Evolutionary conservation across 2,329 filamentous ascomycete genomes (phyloP), one percentile per base, ranked within the genome.

Genomic region (Nectriaceae sp.): DNA sequence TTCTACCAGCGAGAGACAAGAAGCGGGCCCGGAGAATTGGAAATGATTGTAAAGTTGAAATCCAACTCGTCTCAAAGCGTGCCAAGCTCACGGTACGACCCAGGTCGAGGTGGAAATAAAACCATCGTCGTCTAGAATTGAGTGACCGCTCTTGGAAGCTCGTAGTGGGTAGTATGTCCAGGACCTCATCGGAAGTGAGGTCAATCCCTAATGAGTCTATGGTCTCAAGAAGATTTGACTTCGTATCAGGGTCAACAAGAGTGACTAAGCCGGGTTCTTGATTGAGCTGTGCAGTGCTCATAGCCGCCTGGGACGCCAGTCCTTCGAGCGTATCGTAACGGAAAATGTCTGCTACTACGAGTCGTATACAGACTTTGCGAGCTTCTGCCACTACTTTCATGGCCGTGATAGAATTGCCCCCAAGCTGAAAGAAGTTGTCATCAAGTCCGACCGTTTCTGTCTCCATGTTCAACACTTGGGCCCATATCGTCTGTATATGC

Each of bases 371-470:
- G 11, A 38, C 19, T 16, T 46, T 35, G 5, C 44, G 42, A 3
- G 47, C 47, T 16, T 24, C 15, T 10, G 37, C 39, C 5, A 61
- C 58, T 1, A 59, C 40, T 21, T 50, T 54, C 24, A 62, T 63
- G 5, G 60, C 55, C 1, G 40, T 46, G n/a, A 63, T 52, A 1
- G 62, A 65, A 35, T 64, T 57, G 2, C 62, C 62, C 1, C 62
- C 62, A 3, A 64, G 50, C 13, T 42, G 45, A 39, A 65, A 60
- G 48, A 65, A 65, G 37, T 51, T 53, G 38, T 60, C 54, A 10
- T 55, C 42, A 3, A 62, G 47, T 6, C 68, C 65, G 20, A 75
- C 70, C 2, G 24, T 26, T 1, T 41, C 38, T 15, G 48, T 40
- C 2, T 33, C 15, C 2, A 56, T 13, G 10, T 42, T 33, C 5